Evolutionary conservation across 495 filamentous ascomycete genomes (phyloP).

Genomic region (Penicillium paradoxum): DNA sequence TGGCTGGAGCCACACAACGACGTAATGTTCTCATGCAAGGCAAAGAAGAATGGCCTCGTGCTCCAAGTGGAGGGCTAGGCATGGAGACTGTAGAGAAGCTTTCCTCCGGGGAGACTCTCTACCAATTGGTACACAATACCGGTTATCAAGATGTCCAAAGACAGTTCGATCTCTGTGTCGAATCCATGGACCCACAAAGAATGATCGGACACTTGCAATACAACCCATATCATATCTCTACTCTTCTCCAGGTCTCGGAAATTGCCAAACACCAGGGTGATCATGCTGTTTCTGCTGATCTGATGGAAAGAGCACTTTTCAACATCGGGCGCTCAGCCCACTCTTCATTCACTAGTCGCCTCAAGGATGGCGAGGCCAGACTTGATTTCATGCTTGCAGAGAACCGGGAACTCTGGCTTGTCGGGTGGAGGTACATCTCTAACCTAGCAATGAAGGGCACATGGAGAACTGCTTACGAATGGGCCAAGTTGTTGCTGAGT

Average conservation of each 20-base stretch:
- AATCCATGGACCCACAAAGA: conserved; percentile 73
- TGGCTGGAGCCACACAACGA: conserved; percentile 64
- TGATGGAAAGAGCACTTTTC: conserved; percentile 88
- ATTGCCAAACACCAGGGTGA: conserved; percentile 87
- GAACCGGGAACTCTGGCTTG: conserved; percentile 90
- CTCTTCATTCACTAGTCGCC: conserved; percentile 66
- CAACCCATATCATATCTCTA: conserved; percentile 88
- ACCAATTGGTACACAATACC: conserved; percentile 69
- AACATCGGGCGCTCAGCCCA: conserved; percentile 82
- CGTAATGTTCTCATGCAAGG: conserved; percentile 83
- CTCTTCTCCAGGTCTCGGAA: conserved; percentile 86
- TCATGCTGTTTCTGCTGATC: conserved; percentile 74
- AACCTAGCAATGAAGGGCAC: conserved; percentile 87
- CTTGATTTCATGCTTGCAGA: conserved; percentile 74
- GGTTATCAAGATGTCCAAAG: conserved; percentile 72
- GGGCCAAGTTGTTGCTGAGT: conserved; percentile 77
- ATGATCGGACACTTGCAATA: conserved; percentile 60
- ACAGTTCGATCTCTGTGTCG: conserved; percentile 73
- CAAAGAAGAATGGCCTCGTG: conserved; percentile 86
- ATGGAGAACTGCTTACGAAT: conserved; percentile 87
- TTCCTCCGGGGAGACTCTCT: conserved; percentile 47
- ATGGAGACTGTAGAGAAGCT: conserved; percentile 68
- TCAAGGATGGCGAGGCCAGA: conserved; percentile 74
- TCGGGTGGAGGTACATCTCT: conserved; percentile 79
- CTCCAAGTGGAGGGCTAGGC: conserved; percentile 71